Conservation (phyloP, 257 asterid species). For the Nicotiana tomentosiformis region DNA sequence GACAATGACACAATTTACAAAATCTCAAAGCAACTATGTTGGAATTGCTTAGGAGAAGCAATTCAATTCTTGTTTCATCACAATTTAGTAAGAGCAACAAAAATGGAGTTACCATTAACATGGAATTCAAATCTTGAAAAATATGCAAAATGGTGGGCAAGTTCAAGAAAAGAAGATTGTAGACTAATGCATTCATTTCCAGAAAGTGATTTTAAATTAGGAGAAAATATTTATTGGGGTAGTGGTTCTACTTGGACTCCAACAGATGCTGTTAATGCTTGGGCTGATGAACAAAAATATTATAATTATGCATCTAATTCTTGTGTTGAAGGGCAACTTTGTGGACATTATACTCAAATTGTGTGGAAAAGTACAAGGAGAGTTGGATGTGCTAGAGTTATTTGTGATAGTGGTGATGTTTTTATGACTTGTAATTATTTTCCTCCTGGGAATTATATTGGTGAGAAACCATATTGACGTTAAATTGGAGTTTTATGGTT, state of each 20-base stretch:
- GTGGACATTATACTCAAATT: slow-evolving; percentile 83
- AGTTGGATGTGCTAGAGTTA: slow-evolving; percentile 62
- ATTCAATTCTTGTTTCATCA: slow-evolving; percentile 59
- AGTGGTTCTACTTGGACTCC: slow-evolving; percentile 61
- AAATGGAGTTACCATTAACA: slow-evolving; percentile 44
- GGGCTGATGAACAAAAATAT: slow-evolving; percentile 75
- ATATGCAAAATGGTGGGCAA: slow-evolving; percentile 74
- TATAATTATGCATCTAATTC: slow-evolving; percentile 38
- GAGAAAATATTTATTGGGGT: slow-evolving; percentile 79
- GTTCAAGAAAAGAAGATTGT: slow-evolving; percentile 45
- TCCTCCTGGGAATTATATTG: slow-evolving; percentile 70
- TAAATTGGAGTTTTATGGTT: not conserved
- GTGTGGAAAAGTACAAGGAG: slow-evolving; percentile 54
- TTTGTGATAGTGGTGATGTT: slow-evolving; percentile 62
- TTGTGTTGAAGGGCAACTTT: slow-evolving; percentile 46
- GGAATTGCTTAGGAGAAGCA: slow-evolving; percentile 47
- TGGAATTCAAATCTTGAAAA: slow-evolving; percentile 53
- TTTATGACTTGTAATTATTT: slow-evolving; percentile 76
- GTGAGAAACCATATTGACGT: slow-evolving; percentile 49
- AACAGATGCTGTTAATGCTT: slow-evolving; percentile 51
- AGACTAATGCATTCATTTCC: slow-evolving; percentile 50
- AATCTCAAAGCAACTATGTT: slow-evolving; percentile 44
- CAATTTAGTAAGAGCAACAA: slow-evolving; percentile 60
- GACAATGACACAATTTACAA: slow-evolving; percentile 45
- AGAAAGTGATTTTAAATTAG: slow-evolving; percentile 52